A percentile compares a stretch with the other conserved stretches of the same genome.
Conservation (phyloP, 495 filamentous ascomycete species). For the Platismatia glauca region DNA sequence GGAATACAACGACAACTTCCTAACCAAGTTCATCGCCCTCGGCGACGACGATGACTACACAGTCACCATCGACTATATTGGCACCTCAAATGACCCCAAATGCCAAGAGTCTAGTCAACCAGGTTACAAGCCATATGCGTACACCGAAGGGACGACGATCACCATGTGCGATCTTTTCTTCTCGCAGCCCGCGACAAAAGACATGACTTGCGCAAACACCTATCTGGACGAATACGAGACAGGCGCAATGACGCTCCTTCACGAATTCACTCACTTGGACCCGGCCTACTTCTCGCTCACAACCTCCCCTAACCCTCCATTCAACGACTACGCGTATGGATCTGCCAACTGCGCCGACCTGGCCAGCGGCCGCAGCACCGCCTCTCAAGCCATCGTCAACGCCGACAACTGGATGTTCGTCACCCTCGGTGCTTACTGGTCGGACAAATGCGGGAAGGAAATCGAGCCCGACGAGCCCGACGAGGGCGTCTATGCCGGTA, state of each 20-base stretch:
- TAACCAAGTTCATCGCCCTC: background rate
- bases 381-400: background rate
- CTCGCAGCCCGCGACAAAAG: background rate
- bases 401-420: background rate
- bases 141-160: background rate
- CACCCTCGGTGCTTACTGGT: background rate
- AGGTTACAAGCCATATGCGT: background rate
- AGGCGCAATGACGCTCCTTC: background rate
- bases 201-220: background rate
- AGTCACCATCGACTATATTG: background rate
- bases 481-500: background rate
- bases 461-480: background rate
- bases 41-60: background rate
- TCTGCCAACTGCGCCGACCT: background rate
- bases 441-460: background rate
- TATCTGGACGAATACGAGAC: conserved; percentile 1
- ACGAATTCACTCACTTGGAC: background rate
- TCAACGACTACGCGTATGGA: background rate
- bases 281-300: background rate
- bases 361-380: background rate
- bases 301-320: background rate
- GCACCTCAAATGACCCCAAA: background rate
- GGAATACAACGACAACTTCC: background rate
- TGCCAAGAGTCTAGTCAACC: background rate
- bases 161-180: background rate